Conservation (phyloP, 306 rosid genomes). For the Lablab purpureus region DNA sequence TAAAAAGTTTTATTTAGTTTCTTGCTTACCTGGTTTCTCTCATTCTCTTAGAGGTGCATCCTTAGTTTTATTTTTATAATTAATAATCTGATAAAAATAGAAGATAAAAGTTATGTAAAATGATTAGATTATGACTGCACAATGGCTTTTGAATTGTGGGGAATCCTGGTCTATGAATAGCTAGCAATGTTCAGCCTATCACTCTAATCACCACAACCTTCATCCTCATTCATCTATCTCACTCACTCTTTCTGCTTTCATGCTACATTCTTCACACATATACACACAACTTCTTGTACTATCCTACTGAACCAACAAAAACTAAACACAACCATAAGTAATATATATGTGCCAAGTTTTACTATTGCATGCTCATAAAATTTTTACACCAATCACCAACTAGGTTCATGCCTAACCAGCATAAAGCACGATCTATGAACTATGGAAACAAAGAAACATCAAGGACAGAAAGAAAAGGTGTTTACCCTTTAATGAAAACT, state of each 20-base stretch:
- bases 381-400: not conserved
- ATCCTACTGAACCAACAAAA: not conserved
- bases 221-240: not conserved
- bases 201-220: not conserved
- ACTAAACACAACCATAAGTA: not conserved
- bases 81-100: not conserved
- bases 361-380: no score
- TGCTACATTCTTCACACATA: not conserved
- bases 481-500: not conserved
- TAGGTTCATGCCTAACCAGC: not conserved
- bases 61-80: no score
- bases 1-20: no score
- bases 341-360: not conserved
- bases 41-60: no score
- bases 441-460: not conserved
- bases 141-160: not conserved
- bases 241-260: not conserved
- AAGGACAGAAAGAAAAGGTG: not conserved
- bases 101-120: not conserved
- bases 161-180: not conserved
- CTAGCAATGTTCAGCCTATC: not conserved
- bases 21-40: no score
- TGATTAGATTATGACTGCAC: not conserved
- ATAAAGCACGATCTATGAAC: slow-evolving; percentile 7
- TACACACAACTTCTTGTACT: not conserved